These are phyloP conservation scores for Beauveria sp. DNA, from an alignment of 2,329 filamentous ascomycete genomes.

Conservation along the genomic window DNA sequence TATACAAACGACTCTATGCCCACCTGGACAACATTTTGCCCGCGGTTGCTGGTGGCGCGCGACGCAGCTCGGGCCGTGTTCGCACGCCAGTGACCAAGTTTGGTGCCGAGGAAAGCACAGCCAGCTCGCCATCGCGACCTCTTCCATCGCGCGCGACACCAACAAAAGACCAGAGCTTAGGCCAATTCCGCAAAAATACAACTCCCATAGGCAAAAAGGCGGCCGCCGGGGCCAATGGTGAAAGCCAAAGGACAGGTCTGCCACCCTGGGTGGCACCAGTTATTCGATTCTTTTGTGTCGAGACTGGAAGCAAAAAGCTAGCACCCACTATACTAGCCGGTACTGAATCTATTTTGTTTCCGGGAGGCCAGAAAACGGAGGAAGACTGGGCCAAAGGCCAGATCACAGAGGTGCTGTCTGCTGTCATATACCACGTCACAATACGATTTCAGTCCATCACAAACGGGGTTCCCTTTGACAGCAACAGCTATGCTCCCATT, in stretches of 20 bases:
- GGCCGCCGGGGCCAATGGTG: conserved; percentile 26
- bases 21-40: conserved; percentile 71
- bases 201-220: conserved; percentile 21
- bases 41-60: conserved; percentile 26
- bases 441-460: conserved; percentile 38
- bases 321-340: conserved; percentile 70
- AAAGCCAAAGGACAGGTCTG: conserved; percentile 28
- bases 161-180: conserved; percentile 37
- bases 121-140: conserved; percentile 22
- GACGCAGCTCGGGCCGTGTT: conserved; percentile 20
- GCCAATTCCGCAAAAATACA: conserved; percentile 34
- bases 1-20: conserved; percentile 77
- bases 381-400: conserved; percentile 43
- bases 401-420: conserved; percentile 48
- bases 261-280: conserved; percentile 64
- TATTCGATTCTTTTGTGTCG: conserved; percentile 54
- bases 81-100: conserved; percentile 29
- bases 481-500: conserved; percentile 35
- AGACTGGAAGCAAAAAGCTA: conserved; percentile 52
- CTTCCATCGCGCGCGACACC: conserved; percentile 37
- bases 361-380: conserved; percentile 34
- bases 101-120: conserved; percentile 16
- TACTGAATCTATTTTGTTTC: conserved; percentile 48
- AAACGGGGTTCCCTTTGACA: conserved; percentile 30
- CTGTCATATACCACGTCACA: conserved; percentile 53